Base-by-base conservation (phyloP, 1,284 basidiomycete species). In the Mycosarcoma mackinlayi region DNA sequence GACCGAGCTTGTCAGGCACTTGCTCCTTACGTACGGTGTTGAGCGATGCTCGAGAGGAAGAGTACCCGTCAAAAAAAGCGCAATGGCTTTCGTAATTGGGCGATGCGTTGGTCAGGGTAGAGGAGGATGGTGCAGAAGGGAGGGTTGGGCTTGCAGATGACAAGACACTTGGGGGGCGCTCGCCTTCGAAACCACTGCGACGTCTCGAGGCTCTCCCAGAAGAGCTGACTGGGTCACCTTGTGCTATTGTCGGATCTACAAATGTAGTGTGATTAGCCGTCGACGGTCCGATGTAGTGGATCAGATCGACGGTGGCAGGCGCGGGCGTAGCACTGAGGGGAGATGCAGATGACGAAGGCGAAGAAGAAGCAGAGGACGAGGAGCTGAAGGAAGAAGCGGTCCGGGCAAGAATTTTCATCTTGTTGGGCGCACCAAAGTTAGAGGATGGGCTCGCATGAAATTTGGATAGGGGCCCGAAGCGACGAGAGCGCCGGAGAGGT, bases 51-150 rank as follows among this genome's bases (percentile, higher is more conserved):
- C 19, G 33, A 1, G 53, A 23, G 5, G 30, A 21, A 21, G 10
- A 31, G 42, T 34, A 62, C 23, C 30, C 61, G 54, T 58, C 61
- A 31, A 64, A 64, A 33, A 57, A 54, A 13, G 56, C 40, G 24
- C 33, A 31, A 51, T 49, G 52, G n/a, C 27, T 39, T 33, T 57
- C 31, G 39, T 11, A 13, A 24, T 57, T 34, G 23, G 46, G 47
- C 18, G 28, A 25, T 1, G 54, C 33, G 11, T 28, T 31, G 31
- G 14, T 40, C 1, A 42, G 31, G 1, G 37, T 21, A 6, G 34
- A 42, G 6, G 37, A 41, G 2, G 45, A 37, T 18, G 46, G 25
- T 7, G 3, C 34, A 6, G 38, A 37, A 6, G 19, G 18, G 14
- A 27, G 6, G 1, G 21, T 19, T 19, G 48, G 34, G 35, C 42